These are phyloP conservation scores for Vigna hirtella DNA, from an alignment of 306 rosid genomes.

Conservation along the genomic window DNA sequence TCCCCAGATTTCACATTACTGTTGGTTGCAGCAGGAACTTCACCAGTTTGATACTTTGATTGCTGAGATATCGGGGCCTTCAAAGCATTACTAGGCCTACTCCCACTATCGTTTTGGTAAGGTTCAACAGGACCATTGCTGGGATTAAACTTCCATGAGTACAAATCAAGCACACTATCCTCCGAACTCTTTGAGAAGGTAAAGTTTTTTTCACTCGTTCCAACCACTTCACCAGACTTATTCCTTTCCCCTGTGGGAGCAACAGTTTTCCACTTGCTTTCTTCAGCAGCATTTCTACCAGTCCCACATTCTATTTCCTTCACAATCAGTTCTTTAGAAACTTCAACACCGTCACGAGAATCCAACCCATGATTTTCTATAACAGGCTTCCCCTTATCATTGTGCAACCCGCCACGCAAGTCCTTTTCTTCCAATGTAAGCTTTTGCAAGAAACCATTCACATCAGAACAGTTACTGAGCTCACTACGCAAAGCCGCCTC, in stretches of 20 bases:
- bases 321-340: conserved; percentile 87
- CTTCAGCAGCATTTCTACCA: conserved; percentile 70
- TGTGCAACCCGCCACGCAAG: conserved; percentile 46
- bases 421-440: conserved; percentile 74
- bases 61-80: conserved; percentile 59
- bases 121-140: conserved; percentile 67
- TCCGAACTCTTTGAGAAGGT: conserved; percentile 68
- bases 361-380: conserved; percentile 56
- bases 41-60: conserved; percentile 53
- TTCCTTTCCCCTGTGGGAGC: conserved; percentile 63
- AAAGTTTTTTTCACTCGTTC: conserved; percentile 68
- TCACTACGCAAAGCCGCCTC: conserved; percentile 95
- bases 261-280: conserved; percentile 70
- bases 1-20: conserved; percentile 54
- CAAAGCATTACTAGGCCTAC: conserved; percentile 41
- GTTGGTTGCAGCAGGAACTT: conserved; percentile 53
- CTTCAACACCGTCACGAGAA: conserved; percentile 56
- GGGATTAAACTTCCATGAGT: conserved; percentile 69
- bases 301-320: conserved; percentile 92
- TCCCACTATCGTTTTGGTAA: conserved; percentile 57
- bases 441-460: conserved; percentile 75
- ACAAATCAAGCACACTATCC: conserved; percentile 73
- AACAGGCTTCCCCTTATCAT: conserved; percentile 65
- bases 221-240: conserved; percentile 66
- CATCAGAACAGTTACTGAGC: conserved; percentile 70